phyloP scores from a whole-genome alignment of 2,329 filamentous ascomycete species.

The Pseudocercospora pini-densiflorae region DNA sequence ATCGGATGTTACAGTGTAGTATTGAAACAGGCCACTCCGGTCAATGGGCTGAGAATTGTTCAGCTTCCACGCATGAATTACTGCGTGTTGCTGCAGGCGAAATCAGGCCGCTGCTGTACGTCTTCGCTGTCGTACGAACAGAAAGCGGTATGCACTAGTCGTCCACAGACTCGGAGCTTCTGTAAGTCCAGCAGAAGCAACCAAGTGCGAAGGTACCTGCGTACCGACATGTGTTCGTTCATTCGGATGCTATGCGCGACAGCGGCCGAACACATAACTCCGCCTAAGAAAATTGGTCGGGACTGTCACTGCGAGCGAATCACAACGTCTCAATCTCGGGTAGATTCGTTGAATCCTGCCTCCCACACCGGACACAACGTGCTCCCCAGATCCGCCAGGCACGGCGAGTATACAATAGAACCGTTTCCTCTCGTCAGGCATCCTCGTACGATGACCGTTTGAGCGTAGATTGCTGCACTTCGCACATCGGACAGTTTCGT shows the following conservation, averaged over 20 bases:
- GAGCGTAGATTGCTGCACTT: background rate
- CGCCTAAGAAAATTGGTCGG: background rate
- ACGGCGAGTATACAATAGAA: constrained; percentile 1
- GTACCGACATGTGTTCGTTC: background rate
- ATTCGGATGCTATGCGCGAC: constrained; percentile 1
- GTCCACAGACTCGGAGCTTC: constrained; percentile 6
- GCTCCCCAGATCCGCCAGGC: constrained; percentile 4
- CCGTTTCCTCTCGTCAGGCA: constrained; percentile 3
- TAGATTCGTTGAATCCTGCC: background rate
- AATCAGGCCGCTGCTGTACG: background rate
- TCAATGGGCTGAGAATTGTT: background rate
- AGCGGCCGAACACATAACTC: constrained; percentile 6
- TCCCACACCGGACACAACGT: constrained; percentile 1
- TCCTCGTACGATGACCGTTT: background rate
- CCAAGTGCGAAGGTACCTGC: background rate
- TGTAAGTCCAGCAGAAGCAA: background rate
- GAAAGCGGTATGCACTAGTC: constrained; percentile 6
- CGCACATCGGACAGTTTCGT: background rate
- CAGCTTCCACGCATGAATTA: background rate
- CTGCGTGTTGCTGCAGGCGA: background rate
- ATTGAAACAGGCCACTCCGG: constrained; percentile 7
- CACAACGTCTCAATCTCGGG: background rate
- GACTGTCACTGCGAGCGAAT: background rate
- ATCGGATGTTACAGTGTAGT: background rate
- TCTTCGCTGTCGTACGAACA: background rate